These are phyloP conservation scores for Botrytis tulipae DNA, from an alignment of 2,329 filamentous ascomycete genomes.

Conservation along the genomic window DNA sequence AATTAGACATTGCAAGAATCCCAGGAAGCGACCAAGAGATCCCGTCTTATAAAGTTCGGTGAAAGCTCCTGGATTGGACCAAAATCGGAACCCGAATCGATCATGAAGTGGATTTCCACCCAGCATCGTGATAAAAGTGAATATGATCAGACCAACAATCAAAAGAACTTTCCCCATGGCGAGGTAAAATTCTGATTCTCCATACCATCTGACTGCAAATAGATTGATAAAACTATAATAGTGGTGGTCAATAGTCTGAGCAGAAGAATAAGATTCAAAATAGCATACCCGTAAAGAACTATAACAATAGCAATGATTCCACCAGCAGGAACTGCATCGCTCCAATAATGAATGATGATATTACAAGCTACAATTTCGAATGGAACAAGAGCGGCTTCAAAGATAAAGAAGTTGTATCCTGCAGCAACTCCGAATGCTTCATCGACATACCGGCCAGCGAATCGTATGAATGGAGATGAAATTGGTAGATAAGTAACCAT, in stretches of 20 bases:
- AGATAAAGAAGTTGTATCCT: constrained; percentile 73
- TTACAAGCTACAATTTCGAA: constrained; percentile 44
- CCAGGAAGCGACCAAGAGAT: constrained; percentile 50
- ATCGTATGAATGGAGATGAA: constrained; percentile 74
- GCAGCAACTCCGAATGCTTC: constrained; percentile 71
- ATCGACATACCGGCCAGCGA: constrained; percentile 72
- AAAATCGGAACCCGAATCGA: constrained; percentile 46
- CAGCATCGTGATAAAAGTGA: constrained; percentile 40
- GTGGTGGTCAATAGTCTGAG: constrained; percentile 38
- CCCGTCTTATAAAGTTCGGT: constrained; percentile 43
- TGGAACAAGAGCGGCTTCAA: constrained; percentile 55
- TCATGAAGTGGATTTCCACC: constrained; percentile 36
- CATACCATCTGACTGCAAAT: constrained; percentile 54
- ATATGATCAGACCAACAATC: constrained; percentile 36
- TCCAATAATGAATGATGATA: constrained; percentile 49
- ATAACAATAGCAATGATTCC: constrained; percentile 56
- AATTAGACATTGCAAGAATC: constrained; percentile 49
- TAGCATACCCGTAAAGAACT: constrained; percentile 42
- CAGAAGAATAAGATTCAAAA: constrained; percentile 35
- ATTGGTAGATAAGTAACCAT: constrained; percentile 78
- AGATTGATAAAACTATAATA: constrained; percentile 43
- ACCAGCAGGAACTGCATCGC: constrained; percentile 45
- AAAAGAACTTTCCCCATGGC: constrained; percentile 38
- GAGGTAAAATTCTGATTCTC: constrained; percentile 57
- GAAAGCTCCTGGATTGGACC: constrained; percentile 49